phyloP scores from a whole-genome alignment of 1,139 yeast species.

The Geotrichum restrictum region DNA sequence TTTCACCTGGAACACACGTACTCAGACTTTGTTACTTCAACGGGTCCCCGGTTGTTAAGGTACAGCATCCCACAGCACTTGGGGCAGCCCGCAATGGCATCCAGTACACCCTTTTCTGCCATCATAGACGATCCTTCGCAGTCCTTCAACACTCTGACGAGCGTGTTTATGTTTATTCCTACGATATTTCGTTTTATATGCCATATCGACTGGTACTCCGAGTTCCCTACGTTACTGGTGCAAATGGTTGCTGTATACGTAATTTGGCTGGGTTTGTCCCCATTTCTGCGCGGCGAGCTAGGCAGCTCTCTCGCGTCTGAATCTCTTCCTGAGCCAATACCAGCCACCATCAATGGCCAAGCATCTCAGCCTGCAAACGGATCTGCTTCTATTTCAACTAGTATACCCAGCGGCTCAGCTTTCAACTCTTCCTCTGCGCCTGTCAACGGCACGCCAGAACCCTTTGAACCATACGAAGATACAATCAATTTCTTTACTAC shows the following conservation, averaged over 20 bases:
- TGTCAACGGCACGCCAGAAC: neutral
- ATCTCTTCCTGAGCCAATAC: neutral
- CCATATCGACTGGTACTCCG: slow-evolving; percentile 32
- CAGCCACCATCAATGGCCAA: neutral
- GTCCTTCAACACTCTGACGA: slow-evolving; percentile 30
- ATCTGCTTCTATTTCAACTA: neutral
- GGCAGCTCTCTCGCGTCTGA: slow-evolving; percentile 15
- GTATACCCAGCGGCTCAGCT: neutral
- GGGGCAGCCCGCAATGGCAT: slow-evolving; percentile 6
- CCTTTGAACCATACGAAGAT: slow-evolving; percentile 1
- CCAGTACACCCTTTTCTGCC: slow-evolving; percentile 5
- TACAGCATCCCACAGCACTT: neutral
- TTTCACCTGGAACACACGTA: slow-evolving; percentile 14
- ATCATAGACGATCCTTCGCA: slow-evolving; percentile 8
- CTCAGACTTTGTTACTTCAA: slow-evolving; percentile 10
- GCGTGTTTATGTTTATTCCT: slow-evolving; percentile 28
- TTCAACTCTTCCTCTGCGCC: neutral
- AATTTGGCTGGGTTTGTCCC: slow-evolving; percentile 31
- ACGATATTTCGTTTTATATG: slow-evolving; percentile 27
- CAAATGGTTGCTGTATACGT: slow-evolving; percentile 35
- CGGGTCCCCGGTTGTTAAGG: slow-evolving; percentile 8
- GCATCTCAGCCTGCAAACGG: neutral
- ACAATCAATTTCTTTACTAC: slow-evolving; percentile 1
- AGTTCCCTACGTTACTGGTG: slow-evolving; percentile 30
- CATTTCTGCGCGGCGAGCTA: slow-evolving; percentile 31